These are phyloP conservation scores for Crucibulum parvulum DNA, from an alignment of 1,284 basidiomycete species.

Conservation along the genomic window DNA sequence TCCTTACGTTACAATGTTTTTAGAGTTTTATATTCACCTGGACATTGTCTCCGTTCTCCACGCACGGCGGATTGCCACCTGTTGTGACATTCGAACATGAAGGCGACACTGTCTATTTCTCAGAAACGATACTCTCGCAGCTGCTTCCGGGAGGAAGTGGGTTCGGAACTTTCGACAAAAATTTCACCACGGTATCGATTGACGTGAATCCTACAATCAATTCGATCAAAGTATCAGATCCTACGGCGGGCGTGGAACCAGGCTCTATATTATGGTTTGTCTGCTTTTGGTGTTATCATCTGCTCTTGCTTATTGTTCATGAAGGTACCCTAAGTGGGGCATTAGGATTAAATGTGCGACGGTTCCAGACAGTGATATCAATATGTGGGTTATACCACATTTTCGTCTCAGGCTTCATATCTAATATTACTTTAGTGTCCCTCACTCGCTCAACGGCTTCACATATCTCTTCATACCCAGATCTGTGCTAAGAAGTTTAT, in stretches of 20 bases:
- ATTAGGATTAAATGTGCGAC: constrained; percentile 45
- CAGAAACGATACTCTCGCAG: constrained; percentile 39
- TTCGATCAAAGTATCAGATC: neutral
- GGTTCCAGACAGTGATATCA: constrained; percentile 24
- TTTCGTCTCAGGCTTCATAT: neutral
- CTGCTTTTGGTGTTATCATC: neutral
- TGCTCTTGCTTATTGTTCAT: neutral
- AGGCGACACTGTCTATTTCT: constrained; percentile 43
- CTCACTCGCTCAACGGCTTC: neutral
- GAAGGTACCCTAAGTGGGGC: constrained; percentile 49
- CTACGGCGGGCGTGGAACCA: constrained; percentile 17
- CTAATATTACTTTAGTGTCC: constrained; percentile 18
- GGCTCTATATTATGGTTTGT: constrained; percentile 32
- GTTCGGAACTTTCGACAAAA: constrained; percentile 40
- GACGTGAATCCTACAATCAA: constrained; percentile 5
- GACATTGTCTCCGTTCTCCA: constrained; percentile 42
- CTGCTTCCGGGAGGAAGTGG: constrained; percentile 40
- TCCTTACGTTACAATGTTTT: neutral
- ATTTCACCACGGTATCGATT: constrained; percentile 23
- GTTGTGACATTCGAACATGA: constrained; percentile 32
- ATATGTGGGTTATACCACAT: constrained; percentile 28
- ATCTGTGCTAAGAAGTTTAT: too few relatives aligned
- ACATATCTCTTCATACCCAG: too few relatives aligned
- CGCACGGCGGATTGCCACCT: constrained; percentile 36
- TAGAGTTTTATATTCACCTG: constrained; percentile 37